Percentiles rank a stretch among this genome's conserved stretches.
These are phyloP conservation scores for Trapa incisa DNA, from an alignment of 345 rosid species.

Conservation along the genomic window DNA sequence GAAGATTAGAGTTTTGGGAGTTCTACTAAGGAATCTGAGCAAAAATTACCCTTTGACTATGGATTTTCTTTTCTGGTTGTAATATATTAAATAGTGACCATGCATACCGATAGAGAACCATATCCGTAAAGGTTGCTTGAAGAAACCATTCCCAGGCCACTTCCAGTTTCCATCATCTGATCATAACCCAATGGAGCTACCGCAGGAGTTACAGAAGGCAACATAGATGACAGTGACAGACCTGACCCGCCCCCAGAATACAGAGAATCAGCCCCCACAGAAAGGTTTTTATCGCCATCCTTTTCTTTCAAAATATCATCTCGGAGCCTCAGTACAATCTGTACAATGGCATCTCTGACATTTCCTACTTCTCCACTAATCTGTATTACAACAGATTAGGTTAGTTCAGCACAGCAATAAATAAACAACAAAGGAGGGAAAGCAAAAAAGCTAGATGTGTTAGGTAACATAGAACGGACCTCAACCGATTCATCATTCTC, in stretches of 20 bases:
- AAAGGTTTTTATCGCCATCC: conserved; percentile 37
- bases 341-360: conserved; percentile 87
- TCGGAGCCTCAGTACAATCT: conserved; percentile 80
- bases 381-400: conserved; percentile 20
- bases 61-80: background rate
- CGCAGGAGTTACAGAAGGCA: conserved; percentile 61
- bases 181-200: conserved; percentile 60
- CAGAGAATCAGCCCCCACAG: conserved; percentile 43
- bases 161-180: conserved; percentile 56
- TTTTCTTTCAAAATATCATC: conserved; percentile 72
- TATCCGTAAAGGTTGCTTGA: conserved; percentile 63
- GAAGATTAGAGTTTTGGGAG: background rate
- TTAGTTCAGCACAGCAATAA: conserved; percentile 5
- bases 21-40: background rate
- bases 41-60: background rate
- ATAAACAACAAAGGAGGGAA: conserved; percentile 5
- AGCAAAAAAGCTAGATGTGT: background rate
- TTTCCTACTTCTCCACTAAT: conserved; percentile 54
- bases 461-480: conserved; percentile 29
- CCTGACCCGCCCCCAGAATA: conserved; percentile 35
- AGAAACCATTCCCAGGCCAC: conserved; percentile 51
- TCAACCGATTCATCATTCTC: conserved; percentile 69
- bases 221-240: conserved; percentile 43
- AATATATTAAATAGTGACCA: background rate
- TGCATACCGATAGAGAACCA: conserved; percentile 62